Conservation (phyloP, 495 filamentous ascomycete genomes). For the Pseudotulostoma volvatum region DNA sequence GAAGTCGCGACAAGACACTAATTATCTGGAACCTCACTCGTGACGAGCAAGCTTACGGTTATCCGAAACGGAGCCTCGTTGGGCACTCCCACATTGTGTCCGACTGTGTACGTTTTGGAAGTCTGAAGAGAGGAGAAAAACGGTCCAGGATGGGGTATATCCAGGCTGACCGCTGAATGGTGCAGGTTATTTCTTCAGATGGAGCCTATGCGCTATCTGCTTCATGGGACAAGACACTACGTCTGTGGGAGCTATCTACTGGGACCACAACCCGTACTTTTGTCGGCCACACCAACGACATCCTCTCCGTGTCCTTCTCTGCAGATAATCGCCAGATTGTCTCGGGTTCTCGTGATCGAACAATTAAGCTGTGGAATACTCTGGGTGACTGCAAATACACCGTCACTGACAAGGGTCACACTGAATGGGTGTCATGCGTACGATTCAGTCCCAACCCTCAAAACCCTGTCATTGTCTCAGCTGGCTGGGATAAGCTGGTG, state of each 20-base stretch:
- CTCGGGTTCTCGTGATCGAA: slow-evolving; percentile 90
- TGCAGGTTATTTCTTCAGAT: slow-evolving; percentile 97
- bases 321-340: slow-evolving; percentile 99
- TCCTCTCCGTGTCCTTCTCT: slow-evolving; percentile 99
- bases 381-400: slow-evolving; percentile 99
- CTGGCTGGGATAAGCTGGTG: slow-evolving; percentile 99
- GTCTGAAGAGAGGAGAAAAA: no score
- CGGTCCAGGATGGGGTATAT: no score
- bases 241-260: slow-evolving; percentile 95
- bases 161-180: not conserved
- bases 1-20: slow-evolving; percentile 90
- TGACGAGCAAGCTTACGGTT: slow-evolving; percentile 92
- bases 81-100: slow-evolving; percentile 99
- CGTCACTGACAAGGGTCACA: slow-evolving; percentile 99
- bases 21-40: slow-evolving; percentile 99
- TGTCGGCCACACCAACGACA: slow-evolving; percentile 97
- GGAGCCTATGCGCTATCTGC: slow-evolving; percentile 97
- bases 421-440: slow-evolving; percentile 98
- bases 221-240: slow-evolving; percentile 99
- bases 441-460: slow-evolving; percentile 99
- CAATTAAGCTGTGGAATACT: slow-evolving; percentile 99
- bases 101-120: slow-evolving; percentile 72
- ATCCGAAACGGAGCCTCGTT: slow-evolving; percentile 95
- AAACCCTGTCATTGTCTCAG: slow-evolving; percentile 98
- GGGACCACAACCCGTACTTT: slow-evolving; percentile 94